Evolutionary conservation across 2,329 filamentous ascomycete species (phyloP), one percentile per base, ranked within the genome.

Genomic region (Sporothrix variecibatus): DNA sequence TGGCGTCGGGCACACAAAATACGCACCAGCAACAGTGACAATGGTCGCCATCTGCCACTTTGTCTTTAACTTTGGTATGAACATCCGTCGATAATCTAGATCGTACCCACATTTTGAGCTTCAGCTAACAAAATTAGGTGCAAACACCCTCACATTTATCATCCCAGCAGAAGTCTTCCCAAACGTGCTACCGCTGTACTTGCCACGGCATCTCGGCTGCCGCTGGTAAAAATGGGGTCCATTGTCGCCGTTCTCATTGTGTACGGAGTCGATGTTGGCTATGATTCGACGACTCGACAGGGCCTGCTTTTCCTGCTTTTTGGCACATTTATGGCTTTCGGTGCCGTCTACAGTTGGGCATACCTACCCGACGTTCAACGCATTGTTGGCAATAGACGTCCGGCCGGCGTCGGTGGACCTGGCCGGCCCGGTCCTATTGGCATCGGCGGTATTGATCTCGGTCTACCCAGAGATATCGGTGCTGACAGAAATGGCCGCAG

Each of bases 101-200:
- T 23, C n/a, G n/a, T 12, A 9, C 26, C 9, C 26, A n/a, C 11
- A 51, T 64, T 23, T 31, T 2, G 26, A 31, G 2, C n/a, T 11
- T 2, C 2, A 7, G 31, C 43, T 40, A 70, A 71, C 38, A 15
- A 60, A 3, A 7, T 1, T 5, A 77, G 86, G 89, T 12, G 88
- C 88, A 58, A 91, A 91, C 77, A 88, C 87, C 0, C 85, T 90
- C 12, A 91, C 89, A 0, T 91, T 91, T 77, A 87, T 91, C 72
- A 86, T 91, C 20, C 89, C 90, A 0, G 89, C 88, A 58, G 89
- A 92, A 78, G 86, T 90, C 58, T 92, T 92, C 78, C 89, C 89
- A 0, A 0, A 91, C 89, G 1, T 85, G 86, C 76, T 91, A 90
- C 77, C 86, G 90, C 56, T 89, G 86, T 70, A 89, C 89, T 0